Percentiles rank a stretch among this genome's conserved stretches.
These are phyloP conservation scores for Suhomyces bribrorum DNA, from an alignment of 1,139 yeast species.

Conservation along the genomic window DNA sequence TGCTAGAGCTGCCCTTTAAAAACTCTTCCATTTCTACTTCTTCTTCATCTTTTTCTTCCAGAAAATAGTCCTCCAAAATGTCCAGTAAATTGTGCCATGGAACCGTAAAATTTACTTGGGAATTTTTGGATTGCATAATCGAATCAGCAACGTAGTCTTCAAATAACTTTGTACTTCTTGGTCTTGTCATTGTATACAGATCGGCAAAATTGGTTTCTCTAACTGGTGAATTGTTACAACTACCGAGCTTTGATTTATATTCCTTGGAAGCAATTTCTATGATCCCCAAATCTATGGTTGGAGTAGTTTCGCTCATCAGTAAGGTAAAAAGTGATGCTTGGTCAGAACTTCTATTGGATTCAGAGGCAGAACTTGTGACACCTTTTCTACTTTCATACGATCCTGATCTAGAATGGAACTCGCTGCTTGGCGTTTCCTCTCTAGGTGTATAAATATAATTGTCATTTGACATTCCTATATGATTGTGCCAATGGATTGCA, in stretches of 20 bases:
- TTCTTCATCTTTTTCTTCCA: background rate
- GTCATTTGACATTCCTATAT: too few relatives aligned
- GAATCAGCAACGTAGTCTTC: background rate
- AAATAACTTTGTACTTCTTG: background rate
- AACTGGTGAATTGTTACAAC: background rate
- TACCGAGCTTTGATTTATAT: constrained; percentile 6
- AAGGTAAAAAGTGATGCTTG: constrained; percentile 6
- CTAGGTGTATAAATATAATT: too few relatives aligned
- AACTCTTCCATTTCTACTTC: background rate
- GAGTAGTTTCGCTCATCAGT: constrained; percentile 2
- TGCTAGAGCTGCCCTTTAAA: too few relatives aligned
- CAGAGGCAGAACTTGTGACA: background rate
- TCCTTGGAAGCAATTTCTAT: constrained; percentile 13
- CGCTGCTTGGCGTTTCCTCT: too few relatives aligned
- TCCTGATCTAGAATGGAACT: too few relatives aligned
- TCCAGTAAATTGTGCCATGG: background rate
- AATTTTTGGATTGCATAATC: background rate
- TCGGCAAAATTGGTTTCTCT: background rate
- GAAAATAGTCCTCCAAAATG: background rate
- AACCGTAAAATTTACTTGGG: background rate
- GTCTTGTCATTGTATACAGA: background rate
- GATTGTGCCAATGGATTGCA: too few relatives aligned
- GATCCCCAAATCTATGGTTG: constrained; percentile 14
- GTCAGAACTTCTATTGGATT: constrained; percentile 8
- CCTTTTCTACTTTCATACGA: too few relatives aligned